Evolutionary conservation across 768 basidiomycete genomes (phyloP).

Genomic region (Fistulinella prunicolor): DNA sequence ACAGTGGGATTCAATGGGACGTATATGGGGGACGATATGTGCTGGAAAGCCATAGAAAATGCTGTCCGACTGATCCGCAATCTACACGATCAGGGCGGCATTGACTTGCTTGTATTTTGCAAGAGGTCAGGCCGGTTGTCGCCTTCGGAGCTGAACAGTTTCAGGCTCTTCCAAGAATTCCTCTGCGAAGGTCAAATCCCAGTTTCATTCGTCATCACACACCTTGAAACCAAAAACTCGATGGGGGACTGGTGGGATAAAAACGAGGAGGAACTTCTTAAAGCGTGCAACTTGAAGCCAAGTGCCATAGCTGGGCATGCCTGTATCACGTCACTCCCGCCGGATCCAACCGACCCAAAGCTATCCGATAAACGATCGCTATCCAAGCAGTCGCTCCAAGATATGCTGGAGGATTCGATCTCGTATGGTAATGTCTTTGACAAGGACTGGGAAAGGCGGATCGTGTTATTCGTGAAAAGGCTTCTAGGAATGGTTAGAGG

Average conservation of each 20-base stretch:
- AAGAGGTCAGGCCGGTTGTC: constrained; percentile 31
- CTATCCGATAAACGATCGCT: constrained; percentile 5
- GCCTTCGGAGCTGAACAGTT: constrained; percentile 27
- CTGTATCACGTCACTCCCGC: constrained; percentile 25
- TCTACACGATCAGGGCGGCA: constrained; percentile 28
- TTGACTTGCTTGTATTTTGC: constrained; percentile 40
- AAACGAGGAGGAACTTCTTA: constrained; percentile 17
- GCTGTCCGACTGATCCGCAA: constrained; percentile 29
- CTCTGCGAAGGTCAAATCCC: constrained; percentile 39
- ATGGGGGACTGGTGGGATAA: constrained; percentile 36
- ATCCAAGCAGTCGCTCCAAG: constrained; percentile 16
- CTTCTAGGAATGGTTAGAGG: constrained; percentile 15
- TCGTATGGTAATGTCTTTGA: constrained; percentile 14
- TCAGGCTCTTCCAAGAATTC: constrained; percentile 35
- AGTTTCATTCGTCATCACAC: constrained; percentile 38
- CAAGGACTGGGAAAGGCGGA: constrained; percentile 18
- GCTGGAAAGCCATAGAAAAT: constrained; percentile 20
- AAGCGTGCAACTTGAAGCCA: constrained; percentile 7
- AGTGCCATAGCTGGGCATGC: constrained; percentile 24
- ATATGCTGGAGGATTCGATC: constrained; percentile 23
- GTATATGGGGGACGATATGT: constrained; percentile 3
- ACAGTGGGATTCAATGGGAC: constrained; percentile 30
- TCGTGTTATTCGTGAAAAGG: constrained; percentile 23
- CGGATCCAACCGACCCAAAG: constrained; percentile 1
- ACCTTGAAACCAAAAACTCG: constrained; percentile 29